phyloP scores from a whole-genome alignment of 768 basidiomycete genomes.

The Serendipita indica region DNA sequence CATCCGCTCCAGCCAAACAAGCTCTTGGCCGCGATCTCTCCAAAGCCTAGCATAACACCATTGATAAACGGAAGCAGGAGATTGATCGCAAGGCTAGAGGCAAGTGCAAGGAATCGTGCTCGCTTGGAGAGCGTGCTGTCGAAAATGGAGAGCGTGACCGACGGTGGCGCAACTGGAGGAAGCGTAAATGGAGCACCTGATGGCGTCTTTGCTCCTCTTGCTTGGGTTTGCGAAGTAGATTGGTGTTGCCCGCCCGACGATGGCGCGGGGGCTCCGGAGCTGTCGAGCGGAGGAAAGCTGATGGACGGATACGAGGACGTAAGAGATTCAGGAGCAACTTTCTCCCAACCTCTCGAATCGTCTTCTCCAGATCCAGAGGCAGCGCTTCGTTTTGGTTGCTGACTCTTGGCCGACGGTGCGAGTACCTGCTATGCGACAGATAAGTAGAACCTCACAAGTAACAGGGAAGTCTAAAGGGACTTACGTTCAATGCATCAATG shows the following conservation, averaged over 20 bases:
- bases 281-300: constrained; percentile 44
- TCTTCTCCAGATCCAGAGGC: constrained; percentile 9
- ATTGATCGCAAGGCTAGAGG: constrained; percentile 71
- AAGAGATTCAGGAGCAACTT: constrained; percentile 37
- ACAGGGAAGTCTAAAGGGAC: neutral
- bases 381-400: neutral
- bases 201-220: constrained; percentile 9
- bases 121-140: constrained; percentile 48
- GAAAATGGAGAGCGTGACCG: constrained; percentile 56
- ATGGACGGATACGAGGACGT: constrained; percentile 59
- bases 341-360: constrained; percentile 50
- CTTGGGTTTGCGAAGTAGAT: neutral
- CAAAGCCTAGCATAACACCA: constrained; percentile 93
- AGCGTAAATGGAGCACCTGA: constrained; percentile 12
- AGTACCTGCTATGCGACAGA: constrained; percentile 8
- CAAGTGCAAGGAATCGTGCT: constrained; percentile 51
- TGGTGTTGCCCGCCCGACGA: constrained; percentile 18
- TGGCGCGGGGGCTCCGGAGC: constrained; percentile 15
- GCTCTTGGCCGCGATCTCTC: constrained; percentile 62
- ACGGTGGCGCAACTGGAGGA: constrained; percentile 21
- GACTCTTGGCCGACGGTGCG: neutral
- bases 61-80: constrained; percentile 78
- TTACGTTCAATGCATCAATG: constrained; percentile 20
- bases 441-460: constrained; percentile 16
- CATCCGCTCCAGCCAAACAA: constrained; percentile 23